These are phyloP conservation scores for Saccharomyces hybrid DNA, from an alignment of 1,139 yeast genomes.

Conservation along the genomic window DNA sequence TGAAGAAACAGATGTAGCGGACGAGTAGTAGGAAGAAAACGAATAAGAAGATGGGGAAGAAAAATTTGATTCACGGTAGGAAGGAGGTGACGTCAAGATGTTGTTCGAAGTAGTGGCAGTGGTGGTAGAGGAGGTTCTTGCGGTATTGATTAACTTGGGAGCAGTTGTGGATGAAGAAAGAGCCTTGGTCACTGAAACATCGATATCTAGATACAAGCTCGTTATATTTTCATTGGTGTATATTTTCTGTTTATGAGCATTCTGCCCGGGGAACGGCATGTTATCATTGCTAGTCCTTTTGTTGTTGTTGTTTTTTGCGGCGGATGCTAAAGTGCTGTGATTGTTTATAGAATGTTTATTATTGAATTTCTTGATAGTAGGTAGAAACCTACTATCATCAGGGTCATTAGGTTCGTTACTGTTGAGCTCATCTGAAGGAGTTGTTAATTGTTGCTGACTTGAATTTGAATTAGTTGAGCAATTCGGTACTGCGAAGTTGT, in stretches of 20 bases:
- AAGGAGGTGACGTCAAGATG: slow-evolving; percentile 62
- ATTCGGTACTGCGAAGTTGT: slow-evolving; percentile 27
- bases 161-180: slow-evolving; percentile 35
- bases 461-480: slow-evolving; percentile 34
- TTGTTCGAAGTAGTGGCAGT: slow-evolving; percentile 43
- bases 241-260: not conserved
- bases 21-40: slow-evolving; percentile 6
- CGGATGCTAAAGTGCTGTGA: not conserved
- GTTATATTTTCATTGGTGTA: slow-evolving; percentile 1
- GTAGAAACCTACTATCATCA: slow-evolving; percentile 33
- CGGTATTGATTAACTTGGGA: not conserved
- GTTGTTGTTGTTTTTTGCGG: slow-evolving; percentile 5
- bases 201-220: slow-evolving; percentile 39
- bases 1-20: slow-evolving; percentile 6
- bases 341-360: slow-evolving; percentile 7
- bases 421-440: slow-evolving; percentile 24
- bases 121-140: slow-evolving; percentile 1
- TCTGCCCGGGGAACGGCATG: not conserved
- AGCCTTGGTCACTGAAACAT: slow-evolving; percentile 46
- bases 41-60: slow-evolving; percentile 12
- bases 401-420: slow-evolving; percentile 33
- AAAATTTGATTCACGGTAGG: slow-evolving; percentile 43
- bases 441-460: slow-evolving; percentile 33
- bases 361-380: slow-evolving; percentile 23
- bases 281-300: slow-evolving; percentile 8